Conservation (phyloP, 2,329 filamentous ascomycete genomes). For the Aspergillus arachidicola region DNA sequence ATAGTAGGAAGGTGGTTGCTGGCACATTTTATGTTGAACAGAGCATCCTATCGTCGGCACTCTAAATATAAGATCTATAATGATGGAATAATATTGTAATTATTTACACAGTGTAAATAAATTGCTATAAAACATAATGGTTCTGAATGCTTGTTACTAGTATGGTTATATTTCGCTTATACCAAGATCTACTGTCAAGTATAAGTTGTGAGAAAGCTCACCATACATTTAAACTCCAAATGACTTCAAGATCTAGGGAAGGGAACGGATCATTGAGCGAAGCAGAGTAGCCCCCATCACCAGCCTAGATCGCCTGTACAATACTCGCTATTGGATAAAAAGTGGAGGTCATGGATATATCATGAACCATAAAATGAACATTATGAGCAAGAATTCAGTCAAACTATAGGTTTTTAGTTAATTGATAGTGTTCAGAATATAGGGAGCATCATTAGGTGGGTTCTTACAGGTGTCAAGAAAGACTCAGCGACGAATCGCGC, state of each 20-base stretch:
- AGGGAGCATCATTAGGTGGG: background rate
- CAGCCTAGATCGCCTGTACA: slow-evolving; percentile 30
- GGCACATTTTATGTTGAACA: background rate
- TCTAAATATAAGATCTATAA: background rate
- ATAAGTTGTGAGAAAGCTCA: background rate
- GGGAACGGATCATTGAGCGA: slow-evolving; percentile 15
- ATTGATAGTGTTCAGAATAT: slow-evolving; percentile 18
- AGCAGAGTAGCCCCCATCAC: slow-evolving; percentile 20
- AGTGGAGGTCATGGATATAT: slow-evolving; percentile 24
- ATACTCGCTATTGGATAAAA: slow-evolving; percentile 18
- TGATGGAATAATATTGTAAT: background rate
- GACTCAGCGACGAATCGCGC: slow-evolving; percentile 98
- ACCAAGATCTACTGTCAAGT: background rate
- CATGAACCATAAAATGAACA: slow-evolving; percentile 18
- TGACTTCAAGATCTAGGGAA: slow-evolving; percentile 16
- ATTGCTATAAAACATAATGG: background rate
- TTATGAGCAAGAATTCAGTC: slow-evolving; percentile 16
- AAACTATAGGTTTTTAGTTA: slow-evolving; percentile 30
- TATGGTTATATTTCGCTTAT: background rate
- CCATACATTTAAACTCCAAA: slow-evolving; percentile 9
- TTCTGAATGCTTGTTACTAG: background rate
- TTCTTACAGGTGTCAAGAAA: slow-evolving; percentile 84
- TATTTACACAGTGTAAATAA: background rate
- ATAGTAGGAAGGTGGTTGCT: background rate
- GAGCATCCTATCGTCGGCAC: background rate